Evolutionary conservation across 1,139 yeast genomes (phyloP), one percentile per base, ranked within the genome.

Genomic region (Suhomyces bribrorum): DNA sequence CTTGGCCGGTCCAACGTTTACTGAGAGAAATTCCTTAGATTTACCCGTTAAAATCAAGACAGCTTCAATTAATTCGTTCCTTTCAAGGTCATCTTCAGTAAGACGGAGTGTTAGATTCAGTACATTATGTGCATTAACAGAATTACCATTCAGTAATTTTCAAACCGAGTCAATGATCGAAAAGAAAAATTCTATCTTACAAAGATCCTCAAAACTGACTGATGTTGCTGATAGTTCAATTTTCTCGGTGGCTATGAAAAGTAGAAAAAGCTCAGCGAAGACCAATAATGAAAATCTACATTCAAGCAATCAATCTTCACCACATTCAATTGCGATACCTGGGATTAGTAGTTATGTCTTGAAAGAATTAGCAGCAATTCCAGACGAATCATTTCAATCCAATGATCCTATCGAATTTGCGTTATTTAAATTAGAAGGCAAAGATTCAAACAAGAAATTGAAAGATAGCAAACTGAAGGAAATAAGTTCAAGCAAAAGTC

Each of bases 401-500:
- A 61, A 58, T 32, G 64, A 67, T 45, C 96, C 96, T 0, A 69
- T 89, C n/a, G 77, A 74, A 40, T 78, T 80, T 38, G 92, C 97
- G 0, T 67, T 89, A 45, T 70, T 73, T 56, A 87, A 86, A 57
- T 66, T 89, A 22, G 95, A 86, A 59, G 97, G 96, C 0, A 78
- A 73, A 28, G 73, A 64, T 32, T 39, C 48, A 5, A 31, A 26
- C 7, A 32, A 27, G 13, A 29, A 32, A 13, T 32, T 31, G 30
- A 29, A 29, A 20, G 28, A 25, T 9, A 20, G 29, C 11, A 17
- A 24, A 7, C 26, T 16, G 28, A 5, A 8, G 4, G 23, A 7
- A 22, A 9, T 15, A 5, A 18, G 25, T 26, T 15, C 28, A 6
- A 23, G n/a, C 16, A 28, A 34, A 18, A 32, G 34, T 27, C 41